Base-by-base conservation (phyloP, 768 basidiomycete species). In the Boletus eberwhitei region DNA sequence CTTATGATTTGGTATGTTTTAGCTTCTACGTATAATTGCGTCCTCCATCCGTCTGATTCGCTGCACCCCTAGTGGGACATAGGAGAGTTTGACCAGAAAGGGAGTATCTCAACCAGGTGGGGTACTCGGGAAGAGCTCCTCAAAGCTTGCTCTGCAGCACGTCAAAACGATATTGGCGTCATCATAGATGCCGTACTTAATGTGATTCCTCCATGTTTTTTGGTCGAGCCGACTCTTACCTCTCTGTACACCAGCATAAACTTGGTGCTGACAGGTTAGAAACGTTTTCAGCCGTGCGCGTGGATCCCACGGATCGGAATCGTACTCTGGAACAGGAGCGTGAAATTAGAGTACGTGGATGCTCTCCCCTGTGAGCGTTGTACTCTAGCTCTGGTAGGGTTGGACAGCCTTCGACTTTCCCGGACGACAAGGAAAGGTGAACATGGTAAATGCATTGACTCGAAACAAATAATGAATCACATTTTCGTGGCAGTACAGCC, bases 101-200 rank as follows among this genome's bases (percentile, higher is more conserved):
- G 86, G 16, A 71, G 80, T 16, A 66, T 83, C 32, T 68, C 75
- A 16, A 96, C 94, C 1, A 80, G 92, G 54, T 98, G 93, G 93
- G 94, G 94, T 22, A 86, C 88, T 13, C 88, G 85, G 60, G 83
- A 90, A 29, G 88, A 96, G 55, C 79, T 94, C 26, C 64, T 93
- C 2, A 63, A 74, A 12, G 90, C 90, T 22, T 87, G 88, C 63
- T 73, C 77, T 54, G 71, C 73, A n/a, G 93, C 93, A 3, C 79
- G 77, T 60, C 73, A 79, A 55, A 79, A 83, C 59, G 84, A 85
- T 6, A 80, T 98, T 17, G 84, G 88, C 58, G 79, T 93, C 36
- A 71, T 92, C 24, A 85, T 94, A 45, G 93, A 96, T 61, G 92
- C 92, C 1, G 90, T 98, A 4, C 76, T 98, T 55, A 95, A 95